phyloP scores from a whole-genome alignment of 129 eudicot genomes.

The Flaveria brownii region DNA sequence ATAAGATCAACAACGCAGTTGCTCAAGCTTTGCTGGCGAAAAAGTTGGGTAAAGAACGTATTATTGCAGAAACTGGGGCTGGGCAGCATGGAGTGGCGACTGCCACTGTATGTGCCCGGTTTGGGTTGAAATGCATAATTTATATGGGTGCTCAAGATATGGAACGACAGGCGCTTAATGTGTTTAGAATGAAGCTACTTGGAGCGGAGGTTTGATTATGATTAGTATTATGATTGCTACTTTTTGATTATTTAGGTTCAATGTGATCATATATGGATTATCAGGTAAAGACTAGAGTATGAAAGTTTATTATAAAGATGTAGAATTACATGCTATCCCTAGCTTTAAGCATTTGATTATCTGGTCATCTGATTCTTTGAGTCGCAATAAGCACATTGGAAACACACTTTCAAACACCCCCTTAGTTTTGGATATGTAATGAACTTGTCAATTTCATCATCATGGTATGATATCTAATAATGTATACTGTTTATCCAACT shows the following conservation, averaged over 20 bases:
- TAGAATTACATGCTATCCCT: background rate
- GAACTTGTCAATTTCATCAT: background rate
- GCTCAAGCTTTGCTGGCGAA: constrained; percentile 90
- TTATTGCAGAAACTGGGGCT: constrained; percentile 96
- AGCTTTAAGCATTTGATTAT: too few relatives aligned
- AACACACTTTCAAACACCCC: background rate
- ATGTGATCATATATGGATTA: too few relatives aligned
- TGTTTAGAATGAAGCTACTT: constrained; percentile 84
- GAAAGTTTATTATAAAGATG: background rate
- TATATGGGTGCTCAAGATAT: constrained; percentile 97
- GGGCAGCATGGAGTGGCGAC: constrained; percentile 98
- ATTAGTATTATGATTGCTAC: background rate
- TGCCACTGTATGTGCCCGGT: constrained; percentile 90
- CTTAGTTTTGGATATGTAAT: background rate
- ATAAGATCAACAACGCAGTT: constrained; percentile 85
- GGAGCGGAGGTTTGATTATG: constrained; percentile 81
- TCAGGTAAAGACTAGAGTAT: background rate
- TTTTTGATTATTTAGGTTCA: background rate
- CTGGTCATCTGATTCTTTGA: background rate
- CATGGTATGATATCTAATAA: background rate
- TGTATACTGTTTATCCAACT: too few relatives aligned
- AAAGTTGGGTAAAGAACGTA: constrained; percentile 63
- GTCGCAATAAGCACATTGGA: background rate
- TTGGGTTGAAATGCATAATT: constrained; percentile 71
- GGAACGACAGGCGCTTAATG: constrained; percentile 87